Evolutionary conservation across 345 rosid genomes (phyloP).

Genomic region (Syzygium grande): DNA sequence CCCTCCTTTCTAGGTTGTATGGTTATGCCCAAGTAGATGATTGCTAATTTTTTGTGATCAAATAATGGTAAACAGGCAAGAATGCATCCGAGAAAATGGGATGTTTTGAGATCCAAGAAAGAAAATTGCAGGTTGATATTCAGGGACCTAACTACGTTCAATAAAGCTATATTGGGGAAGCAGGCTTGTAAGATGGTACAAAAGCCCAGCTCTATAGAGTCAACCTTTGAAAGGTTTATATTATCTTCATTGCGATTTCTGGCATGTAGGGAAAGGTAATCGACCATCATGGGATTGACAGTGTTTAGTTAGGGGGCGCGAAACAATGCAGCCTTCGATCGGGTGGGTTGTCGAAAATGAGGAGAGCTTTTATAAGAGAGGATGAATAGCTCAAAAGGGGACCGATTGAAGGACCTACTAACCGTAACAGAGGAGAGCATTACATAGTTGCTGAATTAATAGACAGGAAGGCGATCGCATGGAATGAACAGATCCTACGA

Average conservation of each 20-base stretch:
- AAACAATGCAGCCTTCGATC: not conserved
- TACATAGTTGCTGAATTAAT: not conserved
- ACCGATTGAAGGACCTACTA: not conserved
- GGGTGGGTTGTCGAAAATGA: not conserved
- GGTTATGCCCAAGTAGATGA: not conserved
- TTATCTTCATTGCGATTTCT: not conserved
- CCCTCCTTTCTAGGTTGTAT: not conserved
- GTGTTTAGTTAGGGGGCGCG: not conserved
- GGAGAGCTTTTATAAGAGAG: not conserved
- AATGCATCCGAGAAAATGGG: not conserved
- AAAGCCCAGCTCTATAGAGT: not conserved
- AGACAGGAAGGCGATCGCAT: not conserved
- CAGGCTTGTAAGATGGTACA: not conserved
- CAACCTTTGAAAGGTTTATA: not conserved
- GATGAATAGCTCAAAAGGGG: not conserved
- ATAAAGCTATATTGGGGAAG: not conserved
- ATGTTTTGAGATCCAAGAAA: not conserved
- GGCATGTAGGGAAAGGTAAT: not conserved
- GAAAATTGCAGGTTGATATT: not conserved
- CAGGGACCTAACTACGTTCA: not conserved
- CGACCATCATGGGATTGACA: not conserved
- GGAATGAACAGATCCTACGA: not conserved
- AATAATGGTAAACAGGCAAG: not conserved
- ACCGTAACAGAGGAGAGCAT: not conserved
- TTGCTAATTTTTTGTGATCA: not conserved